Evolutionary conservation across 768 basidiomycete species (phyloP).

Genomic region (Obba rivulosa): DNA sequence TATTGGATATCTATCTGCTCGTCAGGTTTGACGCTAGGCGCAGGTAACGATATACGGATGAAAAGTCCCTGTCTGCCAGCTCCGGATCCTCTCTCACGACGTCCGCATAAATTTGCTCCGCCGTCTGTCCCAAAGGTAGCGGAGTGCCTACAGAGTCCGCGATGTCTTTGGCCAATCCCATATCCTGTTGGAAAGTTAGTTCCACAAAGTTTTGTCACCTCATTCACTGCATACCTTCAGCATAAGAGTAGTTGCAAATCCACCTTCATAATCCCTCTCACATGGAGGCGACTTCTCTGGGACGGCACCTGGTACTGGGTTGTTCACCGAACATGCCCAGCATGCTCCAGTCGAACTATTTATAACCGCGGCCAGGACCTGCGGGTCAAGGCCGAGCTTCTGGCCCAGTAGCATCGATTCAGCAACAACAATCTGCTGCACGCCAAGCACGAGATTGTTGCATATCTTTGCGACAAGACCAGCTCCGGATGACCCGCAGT

Average conservation of each 20-base stretch:
- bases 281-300: constrained; percentile 74
- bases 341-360: constrained; percentile 82
- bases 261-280: constrained; percentile 78
- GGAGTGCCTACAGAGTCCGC: constrained; percentile 44
- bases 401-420: constrained; percentile 89
- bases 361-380: constrained; percentile 74
- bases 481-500: constrained; percentile 78
- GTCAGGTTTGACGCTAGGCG: constrained; percentile 22
- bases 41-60: constrained; percentile 70
- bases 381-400: constrained; percentile 73
- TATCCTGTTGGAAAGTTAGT: constrained; percentile 52
- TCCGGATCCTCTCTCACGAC: constrained; percentile 52
- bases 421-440: constrained; percentile 74
- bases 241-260: constrained; percentile 82
- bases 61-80: constrained; percentile 71
- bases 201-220: neutral
- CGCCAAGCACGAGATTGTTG: constrained; percentile 60
- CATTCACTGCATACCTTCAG: constrained; percentile 50
- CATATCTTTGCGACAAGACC: constrained; percentile 89
- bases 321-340: constrained; percentile 83
- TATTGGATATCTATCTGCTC: too few relatives aligned
- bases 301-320: constrained; percentile 75
- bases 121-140: constrained; percentile 62
- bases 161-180: constrained; percentile 72
- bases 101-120: constrained; percentile 55